Base-by-base conservation (phyloP, 768 basidiomycete species). In the Mrakia frigida region DNA sequence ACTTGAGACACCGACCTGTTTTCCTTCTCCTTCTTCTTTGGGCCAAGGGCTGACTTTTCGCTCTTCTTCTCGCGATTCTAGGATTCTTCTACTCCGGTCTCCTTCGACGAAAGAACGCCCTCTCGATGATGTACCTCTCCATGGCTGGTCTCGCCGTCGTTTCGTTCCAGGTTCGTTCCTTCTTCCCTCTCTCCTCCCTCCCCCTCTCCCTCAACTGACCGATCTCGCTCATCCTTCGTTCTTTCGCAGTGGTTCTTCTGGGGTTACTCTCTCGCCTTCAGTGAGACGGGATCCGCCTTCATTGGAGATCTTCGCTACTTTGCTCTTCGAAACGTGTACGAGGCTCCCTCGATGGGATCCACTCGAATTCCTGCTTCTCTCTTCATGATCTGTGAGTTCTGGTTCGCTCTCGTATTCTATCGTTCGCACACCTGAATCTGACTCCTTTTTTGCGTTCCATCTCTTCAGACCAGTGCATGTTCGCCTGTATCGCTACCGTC, bases 261-360 rank as follows among this genome's bases (percentile, higher is more conserved):
- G 95, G 95, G 95, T 2, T 72, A 72, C 33, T 56, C 52, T 5
- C 53, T 72, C 25, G 50, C 70, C 28, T 72, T 72, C 23, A 9
- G 94, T 84, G 86, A 89, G 2, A 77, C 76, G 0, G 79, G 75
- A 3, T 86, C 90, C 23, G 41, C 78, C n/a, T 98, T 87, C 83
- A 96, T 99, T 78, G 96, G 96, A 61, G 89, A 95, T 83, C 88
- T 97, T 33, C 85, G 85, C 23, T 88, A 92, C 83, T 91, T 94
- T 80, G 92, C 91, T 31, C 73, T 78, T 33, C 72, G 77, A 28
- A 74, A 74, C 59, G 73, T 74, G 16, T 35, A 37, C 69, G 77
- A 78, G 18, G 52, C 50, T 16, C 77, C 77, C n/a, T 78, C 77
- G 85, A 90, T 91, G 18, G 93, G 91, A 21, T 91, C 91, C 0